These are phyloP conservation scores for Alternaria sp. DNA, from an alignment of 2,329 filamentous ascomycete species.

Conservation along the genomic window DNA sequence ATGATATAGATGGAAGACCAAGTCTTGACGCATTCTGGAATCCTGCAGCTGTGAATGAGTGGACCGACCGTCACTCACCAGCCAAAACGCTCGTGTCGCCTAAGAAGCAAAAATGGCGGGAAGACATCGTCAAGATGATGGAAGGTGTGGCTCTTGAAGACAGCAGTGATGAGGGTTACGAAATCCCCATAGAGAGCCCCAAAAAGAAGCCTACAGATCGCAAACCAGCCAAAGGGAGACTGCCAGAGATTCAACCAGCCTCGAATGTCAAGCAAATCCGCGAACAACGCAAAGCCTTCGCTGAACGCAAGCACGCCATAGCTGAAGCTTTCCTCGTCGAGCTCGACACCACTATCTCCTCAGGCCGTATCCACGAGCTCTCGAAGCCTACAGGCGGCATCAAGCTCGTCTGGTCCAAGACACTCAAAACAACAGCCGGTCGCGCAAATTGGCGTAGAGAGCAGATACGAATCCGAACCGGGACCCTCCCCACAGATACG, in stretches of 20 bases:
- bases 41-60: slow-evolving; percentile 47
- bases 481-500: slow-evolving; percentile 32
- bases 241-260: not conserved
- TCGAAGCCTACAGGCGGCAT: slow-evolving; percentile 73
- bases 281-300: slow-evolving; percentile 64
- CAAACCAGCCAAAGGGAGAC: slow-evolving; percentile 23
- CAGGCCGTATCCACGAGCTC: slow-evolving; percentile 66
- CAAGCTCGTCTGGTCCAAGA: slow-evolving; percentile 76
- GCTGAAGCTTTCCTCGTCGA: slow-evolving; percentile 71
- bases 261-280: slow-evolving; percentile 34
- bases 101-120: slow-evolving; percentile 46
- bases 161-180: slow-evolving; percentile 31
- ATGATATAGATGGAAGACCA: slow-evolving; percentile 37
- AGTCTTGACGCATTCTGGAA: slow-evolving; percentile 52
- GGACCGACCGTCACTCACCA: slow-evolving; percentile 49
- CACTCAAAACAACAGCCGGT: slow-evolving; percentile 81
- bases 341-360: slow-evolving; percentile 72
- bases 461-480: slow-evolving; percentile 47
- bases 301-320: slow-evolving; percentile 66
- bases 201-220: slow-evolving; percentile 19
- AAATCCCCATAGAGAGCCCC: slow-evolving; percentile 35
- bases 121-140: slow-evolving; percentile 39
- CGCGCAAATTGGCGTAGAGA: slow-evolving; percentile 61
- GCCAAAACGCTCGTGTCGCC: slow-evolving; percentile 46
- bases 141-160: slow-evolving; percentile 34